A percentile compares a stretch with the other conserved stretches of the same genome.
These are phyloP conservation scores for Ustilago curta DNA, from an alignment of 1,284 basidiomycete species.

Conservation along the genomic window DNA sequence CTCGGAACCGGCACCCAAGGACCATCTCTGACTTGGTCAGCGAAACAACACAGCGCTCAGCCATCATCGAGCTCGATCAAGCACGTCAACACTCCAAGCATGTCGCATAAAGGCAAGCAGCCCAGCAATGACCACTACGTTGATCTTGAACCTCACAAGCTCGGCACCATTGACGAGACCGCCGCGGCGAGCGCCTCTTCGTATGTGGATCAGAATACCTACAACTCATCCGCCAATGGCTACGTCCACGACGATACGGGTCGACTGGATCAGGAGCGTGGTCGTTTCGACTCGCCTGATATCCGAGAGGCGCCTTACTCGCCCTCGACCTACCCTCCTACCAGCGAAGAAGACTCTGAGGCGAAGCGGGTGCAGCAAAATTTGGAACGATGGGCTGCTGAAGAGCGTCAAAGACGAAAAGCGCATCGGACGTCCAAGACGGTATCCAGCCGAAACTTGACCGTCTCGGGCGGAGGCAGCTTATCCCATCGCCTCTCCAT, in stretches of 20 bases:
- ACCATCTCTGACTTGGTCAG: constrained; percentile 2
- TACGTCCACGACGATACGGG: constrained; percentile 11
- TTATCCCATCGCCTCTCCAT: constrained; percentile 37
- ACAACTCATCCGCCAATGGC: constrained; percentile 27
- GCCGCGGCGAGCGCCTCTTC: constrained; percentile 17
- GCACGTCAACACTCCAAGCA: neutral
- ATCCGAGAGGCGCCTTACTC: constrained; percentile 26
- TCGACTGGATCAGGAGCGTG: constrained; percentile 4
- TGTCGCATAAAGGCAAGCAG: constrained; percentile 23
- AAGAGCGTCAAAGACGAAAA: constrained; percentile 55
- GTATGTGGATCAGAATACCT: neutral
- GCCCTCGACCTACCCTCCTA: constrained; percentile 48
- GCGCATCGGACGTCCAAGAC: constrained; percentile 53
- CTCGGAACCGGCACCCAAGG: constrained; percentile 5
- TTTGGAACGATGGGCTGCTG: constrained; percentile 58
- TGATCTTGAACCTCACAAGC: constrained; percentile 23
- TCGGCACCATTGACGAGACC: constrained; percentile 42
- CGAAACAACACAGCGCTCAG: neutral
- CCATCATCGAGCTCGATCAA: constrained; percentile 12
- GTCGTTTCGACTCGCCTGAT: constrained; percentile 26
- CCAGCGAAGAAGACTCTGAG: constrained; percentile 51
- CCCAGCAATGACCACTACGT: constrained; percentile 24
- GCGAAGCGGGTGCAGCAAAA: constrained; percentile 57
- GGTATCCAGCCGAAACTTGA: constrained; percentile 21
- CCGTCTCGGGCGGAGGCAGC: constrained; percentile 10